Evolutionary conservation across 495 filamentous ascomycete species (phyloP).

Genomic region (Penicillium lividum): DNA sequence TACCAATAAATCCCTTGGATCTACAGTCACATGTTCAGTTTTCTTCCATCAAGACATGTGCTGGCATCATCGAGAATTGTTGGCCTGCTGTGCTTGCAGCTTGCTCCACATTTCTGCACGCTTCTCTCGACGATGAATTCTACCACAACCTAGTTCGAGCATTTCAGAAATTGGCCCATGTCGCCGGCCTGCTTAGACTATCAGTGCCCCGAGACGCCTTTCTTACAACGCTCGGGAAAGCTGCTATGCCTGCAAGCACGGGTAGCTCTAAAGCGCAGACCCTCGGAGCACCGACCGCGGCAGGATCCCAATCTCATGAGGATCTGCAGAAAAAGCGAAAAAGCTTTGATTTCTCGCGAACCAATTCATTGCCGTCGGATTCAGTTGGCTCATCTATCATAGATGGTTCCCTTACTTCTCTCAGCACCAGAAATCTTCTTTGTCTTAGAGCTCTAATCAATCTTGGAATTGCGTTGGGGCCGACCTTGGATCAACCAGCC

Average conservation of each 20-base stretch:
- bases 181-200: slow-evolving; percentile 83
- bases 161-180: slow-evolving; percentile 94
- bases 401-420: slow-evolving; percentile 43
- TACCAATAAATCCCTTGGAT: slow-evolving; percentile 78
- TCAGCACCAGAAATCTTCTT: slow-evolving; percentile 86
- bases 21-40: slow-evolving; percentile 71
- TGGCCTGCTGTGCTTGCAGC: slow-evolving; percentile 95
- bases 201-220: slow-evolving; percentile 90
- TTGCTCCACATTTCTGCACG: slow-evolving; percentile 91
- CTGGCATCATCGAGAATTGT: slow-evolving; percentile 81
- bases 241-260: slow-evolving; percentile 79
- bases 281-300: slow-evolving; percentile 6
- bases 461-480: slow-evolving; percentile 89
- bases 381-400: slow-evolving; percentile 17
- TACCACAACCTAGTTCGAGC: slow-evolving; percentile 91
- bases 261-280: slow-evolving; percentile 39
- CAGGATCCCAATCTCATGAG: slow-evolving; percentile 27
- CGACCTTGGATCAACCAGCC: slow-evolving; percentile 72
- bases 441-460: slow-evolving; percentile 90
- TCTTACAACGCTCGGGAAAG: slow-evolving; percentile 88
- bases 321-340: slow-evolving; percentile 43
- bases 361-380: slow-evolving; percentile 24
- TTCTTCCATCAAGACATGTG: slow-evolving; percentile 69
- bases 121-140: slow-evolving; percentile 89
- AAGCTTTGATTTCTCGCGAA: slow-evolving; percentile 24